A percentile compares a stretch with the other conserved stretches of the same genome.
Conservation (phyloP, 441 rosid genomes). For the Daphne laureola region DNA sequence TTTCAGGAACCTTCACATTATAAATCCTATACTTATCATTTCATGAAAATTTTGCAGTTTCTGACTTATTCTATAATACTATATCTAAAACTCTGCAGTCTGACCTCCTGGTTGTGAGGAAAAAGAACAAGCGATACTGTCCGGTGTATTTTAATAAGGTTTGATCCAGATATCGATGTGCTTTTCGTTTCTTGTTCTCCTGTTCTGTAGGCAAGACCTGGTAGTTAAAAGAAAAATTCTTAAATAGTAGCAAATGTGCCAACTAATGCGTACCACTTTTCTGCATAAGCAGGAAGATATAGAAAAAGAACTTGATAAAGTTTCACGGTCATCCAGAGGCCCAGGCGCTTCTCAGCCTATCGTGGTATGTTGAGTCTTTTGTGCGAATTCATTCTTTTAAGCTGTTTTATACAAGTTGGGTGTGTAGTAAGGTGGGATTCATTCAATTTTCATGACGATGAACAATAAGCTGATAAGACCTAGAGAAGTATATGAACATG, state of each 20-base stretch:
- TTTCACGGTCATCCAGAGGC: slow-evolving; percentile 64
- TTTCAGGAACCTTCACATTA: too few species aligned
- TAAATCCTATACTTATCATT: too few species aligned
- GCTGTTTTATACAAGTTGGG: too few species aligned
- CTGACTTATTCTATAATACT: slow-evolving; percentile 1
- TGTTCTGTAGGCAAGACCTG: not conserved
- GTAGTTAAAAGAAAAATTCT: too few species aligned
- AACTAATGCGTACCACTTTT: too few species aligned
- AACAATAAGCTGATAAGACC: too few species aligned
- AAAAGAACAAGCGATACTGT: slow-evolving; percentile 68
- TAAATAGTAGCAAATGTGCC: too few species aligned
- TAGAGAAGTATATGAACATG: too few species aligned
- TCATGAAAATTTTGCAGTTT: not conserved
- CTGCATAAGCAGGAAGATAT: slow-evolving; percentile 59
- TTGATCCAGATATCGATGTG: slow-evolving; percentile 12
- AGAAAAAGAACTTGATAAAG: slow-evolving; percentile 68
- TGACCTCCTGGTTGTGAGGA: slow-evolving; percentile 79
- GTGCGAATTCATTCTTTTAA: too few species aligned
- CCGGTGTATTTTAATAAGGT: slow-evolving; percentile 94
- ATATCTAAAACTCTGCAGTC: slow-evolving; percentile 45
- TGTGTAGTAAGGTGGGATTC: too few species aligned
- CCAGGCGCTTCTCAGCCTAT: slow-evolving; percentile 54
- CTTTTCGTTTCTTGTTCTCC: slow-evolving; percentile 7
- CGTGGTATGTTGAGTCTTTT: slow-evolving; percentile 40
- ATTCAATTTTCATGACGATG: too few species aligned